Conservation (phyloP, 495 filamentous ascomycete genomes). For the Neurospora sp. region DNA sequence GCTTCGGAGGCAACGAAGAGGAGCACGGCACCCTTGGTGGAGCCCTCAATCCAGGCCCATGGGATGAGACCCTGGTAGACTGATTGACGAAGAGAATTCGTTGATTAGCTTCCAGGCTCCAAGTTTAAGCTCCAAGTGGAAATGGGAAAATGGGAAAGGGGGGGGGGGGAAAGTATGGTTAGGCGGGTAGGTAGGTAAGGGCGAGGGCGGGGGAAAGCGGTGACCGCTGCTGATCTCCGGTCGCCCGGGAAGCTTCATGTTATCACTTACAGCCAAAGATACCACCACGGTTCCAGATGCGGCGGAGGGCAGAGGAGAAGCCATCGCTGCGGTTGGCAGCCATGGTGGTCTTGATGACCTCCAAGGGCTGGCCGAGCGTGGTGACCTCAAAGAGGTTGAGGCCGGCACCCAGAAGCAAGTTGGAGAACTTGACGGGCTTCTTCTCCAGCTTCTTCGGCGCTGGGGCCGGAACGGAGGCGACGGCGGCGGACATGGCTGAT, state of each 20-base stretch:
- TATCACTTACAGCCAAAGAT: constrained; percentile 79
- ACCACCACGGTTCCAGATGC: constrained; percentile 92
- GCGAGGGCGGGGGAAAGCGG: neutral
- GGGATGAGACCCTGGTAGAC: constrained; percentile 99
- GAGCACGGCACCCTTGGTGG: constrained; percentile 96
- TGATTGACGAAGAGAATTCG: constrained; percentile 27
- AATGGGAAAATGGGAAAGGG: neutral
- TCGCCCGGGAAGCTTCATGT: neutral
- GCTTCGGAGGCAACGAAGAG: constrained; percentile 98
- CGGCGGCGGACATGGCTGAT: constrained; percentile 48
- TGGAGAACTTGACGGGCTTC: constrained; percentile 99
- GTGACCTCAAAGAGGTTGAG: constrained; percentile 92
- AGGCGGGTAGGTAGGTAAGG: neutral
- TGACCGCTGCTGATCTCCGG: neutral
- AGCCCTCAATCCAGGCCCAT: constrained; percentile 99
- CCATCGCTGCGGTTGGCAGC: constrained; percentile 88
- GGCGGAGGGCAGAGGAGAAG: constrained; percentile 67
- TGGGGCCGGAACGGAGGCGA: constrained; percentile 45
- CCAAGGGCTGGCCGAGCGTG: constrained; percentile 76
- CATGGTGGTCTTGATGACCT: constrained; percentile 99
- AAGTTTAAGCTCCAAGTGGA: neutral
- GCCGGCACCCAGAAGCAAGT: constrained; percentile 88
- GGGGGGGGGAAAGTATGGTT: neutral
- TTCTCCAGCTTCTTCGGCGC: constrained; percentile 62
- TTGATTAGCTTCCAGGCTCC: neutral